A percentile compares a stretch with the other conserved stretches of the same genome.
Conservation (phyloP, 257 asterid genomes). For the Coffea canephora region DNA sequence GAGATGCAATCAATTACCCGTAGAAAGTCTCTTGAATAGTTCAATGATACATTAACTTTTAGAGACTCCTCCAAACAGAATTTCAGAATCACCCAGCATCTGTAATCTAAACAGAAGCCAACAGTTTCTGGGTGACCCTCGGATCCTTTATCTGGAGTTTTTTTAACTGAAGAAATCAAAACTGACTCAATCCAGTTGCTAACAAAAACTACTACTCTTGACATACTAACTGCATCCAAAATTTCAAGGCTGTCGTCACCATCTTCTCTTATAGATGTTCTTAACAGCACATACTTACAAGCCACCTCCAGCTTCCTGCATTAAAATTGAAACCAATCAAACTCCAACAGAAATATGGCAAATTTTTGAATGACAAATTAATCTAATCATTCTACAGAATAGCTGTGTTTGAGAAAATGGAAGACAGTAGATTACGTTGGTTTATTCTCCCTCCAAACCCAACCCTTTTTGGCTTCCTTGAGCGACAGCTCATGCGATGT, state of each 20-base stretch:
- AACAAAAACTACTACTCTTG: slow-evolving; percentile 57
- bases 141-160: slow-evolving; percentile 36
- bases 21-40: slow-evolving; percentile 59
- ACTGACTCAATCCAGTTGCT: slow-evolving; percentile 68
- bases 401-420: not conserved
- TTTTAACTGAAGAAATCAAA: slow-evolving; percentile 62
- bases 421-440: not conserved
- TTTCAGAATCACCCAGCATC: slow-evolving; percentile 69
- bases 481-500: not conserved
- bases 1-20: slow-evolving; percentile 55
- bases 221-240: slow-evolving; percentile 52
- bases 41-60: slow-evolving; percentile 44
- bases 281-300: slow-evolving; percentile 54
- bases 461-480: not conserved
- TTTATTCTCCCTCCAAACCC: not conserved
- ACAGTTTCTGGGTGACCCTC: slow-evolving; percentile 30
- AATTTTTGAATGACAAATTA: not conserved
- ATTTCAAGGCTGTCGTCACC: slow-evolving; percentile 24
- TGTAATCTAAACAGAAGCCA: slow-evolving; percentile 53
- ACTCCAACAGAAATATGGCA: slow-evolving; percentile 13
- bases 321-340: not conserved
- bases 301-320: slow-evolving; percentile 82
- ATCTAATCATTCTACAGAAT: not conserved
- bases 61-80: slow-evolving; percentile 80
- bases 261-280: slow-evolving; percentile 18